These are phyloP conservation scores for Ogataea kodamae DNA, from an alignment of 805 yeast genomes.

Conservation along the genomic window DNA sequence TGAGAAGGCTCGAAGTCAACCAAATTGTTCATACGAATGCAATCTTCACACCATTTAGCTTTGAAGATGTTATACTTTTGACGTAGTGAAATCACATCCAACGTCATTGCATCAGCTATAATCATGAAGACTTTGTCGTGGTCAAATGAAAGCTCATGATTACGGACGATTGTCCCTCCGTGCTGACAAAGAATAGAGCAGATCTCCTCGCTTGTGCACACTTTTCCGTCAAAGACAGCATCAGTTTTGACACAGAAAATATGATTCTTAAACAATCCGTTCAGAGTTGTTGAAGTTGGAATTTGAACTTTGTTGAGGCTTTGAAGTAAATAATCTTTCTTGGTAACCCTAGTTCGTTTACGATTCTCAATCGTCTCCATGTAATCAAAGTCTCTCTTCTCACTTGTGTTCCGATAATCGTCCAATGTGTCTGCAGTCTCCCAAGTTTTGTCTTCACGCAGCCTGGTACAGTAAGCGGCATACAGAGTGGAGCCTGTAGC, in stretches of 20 bases:
- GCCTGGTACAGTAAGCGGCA: conserved; percentile 66
- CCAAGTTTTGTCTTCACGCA: conserved; percentile 68
- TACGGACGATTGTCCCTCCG: conserved; percentile 47
- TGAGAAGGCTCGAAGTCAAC: conserved; percentile 62
- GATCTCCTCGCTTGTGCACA: conserved; percentile 37
- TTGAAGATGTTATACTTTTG: conserved; percentile 53
- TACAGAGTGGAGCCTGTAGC: conserved; percentile 68
- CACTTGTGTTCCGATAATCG: conserved; percentile 40
- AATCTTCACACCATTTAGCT: conserved; percentile 73
- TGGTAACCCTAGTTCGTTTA: conserved; percentile 21
- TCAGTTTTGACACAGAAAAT: conserved; percentile 56
- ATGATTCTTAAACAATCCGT: conserved; percentile 40
- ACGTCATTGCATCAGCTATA: conserved; percentile 39
- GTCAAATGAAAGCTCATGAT: conserved; percentile 29
- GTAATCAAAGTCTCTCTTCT: conserved; percentile 17
- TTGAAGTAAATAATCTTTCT: conserved; percentile 15
- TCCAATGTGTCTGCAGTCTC: conserved; percentile 50
- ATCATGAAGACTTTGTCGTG: conserved; percentile 24
- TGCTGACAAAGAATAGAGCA: conserved; percentile 36
- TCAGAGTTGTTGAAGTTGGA: not conserved
- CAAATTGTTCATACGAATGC: conserved; percentile 41
- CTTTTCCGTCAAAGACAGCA: conserved; percentile 22
- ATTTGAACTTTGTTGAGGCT: conserved; percentile 14
- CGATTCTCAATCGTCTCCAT: conserved; percentile 26
- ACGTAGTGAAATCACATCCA: conserved; percentile 37